Evolutionary conservation across 108 stramenopile genomes (phyloP), one percentile per base, ranked within the genome.

Genomic region (Conticribra weissflogii): DNA sequence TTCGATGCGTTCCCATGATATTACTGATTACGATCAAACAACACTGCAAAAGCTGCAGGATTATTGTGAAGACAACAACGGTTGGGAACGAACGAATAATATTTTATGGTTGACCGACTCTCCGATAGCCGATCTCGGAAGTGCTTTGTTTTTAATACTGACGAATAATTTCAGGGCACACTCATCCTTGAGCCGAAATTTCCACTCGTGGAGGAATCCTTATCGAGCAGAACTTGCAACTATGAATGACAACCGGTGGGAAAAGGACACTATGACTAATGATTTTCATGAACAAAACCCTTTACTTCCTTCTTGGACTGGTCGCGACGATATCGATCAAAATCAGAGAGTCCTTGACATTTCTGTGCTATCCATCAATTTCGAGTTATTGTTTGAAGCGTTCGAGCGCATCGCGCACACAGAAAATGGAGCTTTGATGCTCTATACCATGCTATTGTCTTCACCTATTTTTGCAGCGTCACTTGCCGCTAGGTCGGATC

Each of bases 191-290:
- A 29, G n/a, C n/a, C n/a, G 36, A 27, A 32, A 81, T 68, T 56
- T 60, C 28, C 25, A 53, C 28, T 23, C 29, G 33, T 55, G 14
- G 28, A 16, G 24, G 7, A 87, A 93, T 71, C 73, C 81, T 16
- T 93, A 90, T 63, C 85, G 88, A 5, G 27, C 19, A 24, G 80
- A 86, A 46, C 59, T 93, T 27, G 64, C 69, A 7, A 18, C 69
- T 3, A 66, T 93, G 60, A 66, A 81, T 17, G 92, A 93, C 74
- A 88, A 86, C 61, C 76, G 89, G 34, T 93, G 92, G 92, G 83
- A 81, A 7, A 27, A 34, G 19, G 63, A 64, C 31, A 53, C 24
- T 27, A 18, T n/a, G 9, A 29, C 29, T 16, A 31, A 28, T 30
- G 34, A 60, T 31, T 50, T 59, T 49, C 33, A 31, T 8, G 17